These are phyloP conservation scores for Talaromyces atroroseus DNA, from an alignment of 2,329 filamentous ascomycete species.

Conservation along the genomic window DNA sequence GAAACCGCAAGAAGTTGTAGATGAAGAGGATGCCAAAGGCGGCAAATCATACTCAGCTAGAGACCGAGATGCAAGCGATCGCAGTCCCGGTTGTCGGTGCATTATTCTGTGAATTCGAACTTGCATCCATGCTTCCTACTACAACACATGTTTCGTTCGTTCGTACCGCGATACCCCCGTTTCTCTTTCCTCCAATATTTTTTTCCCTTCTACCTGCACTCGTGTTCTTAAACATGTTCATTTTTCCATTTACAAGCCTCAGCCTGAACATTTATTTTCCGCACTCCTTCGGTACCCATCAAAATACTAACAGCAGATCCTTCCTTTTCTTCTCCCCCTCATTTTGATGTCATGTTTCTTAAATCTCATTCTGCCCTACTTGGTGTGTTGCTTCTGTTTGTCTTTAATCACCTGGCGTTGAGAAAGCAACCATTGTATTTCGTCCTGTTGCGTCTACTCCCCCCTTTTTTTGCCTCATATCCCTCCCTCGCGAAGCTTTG, in stretches of 20 bases:
- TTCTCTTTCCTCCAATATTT: neutral
- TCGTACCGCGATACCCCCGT: neutral
- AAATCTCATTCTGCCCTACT: neutral
- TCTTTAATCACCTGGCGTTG: neutral
- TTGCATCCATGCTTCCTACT: neutral
- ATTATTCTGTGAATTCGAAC: slow-evolving; percentile 50
- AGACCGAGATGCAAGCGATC: slow-evolving; percentile 51
- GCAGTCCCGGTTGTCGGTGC: slow-evolving; percentile 58
- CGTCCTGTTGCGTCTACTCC: neutral
- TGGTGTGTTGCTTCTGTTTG: neutral
- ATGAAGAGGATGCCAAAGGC: slow-evolving; percentile 71
- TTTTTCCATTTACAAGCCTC: neutral
- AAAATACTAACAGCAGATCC: neutral
- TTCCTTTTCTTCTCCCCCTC: neutral
- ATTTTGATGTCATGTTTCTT: neutral
- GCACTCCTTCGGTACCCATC: slow-evolving; percentile 14
- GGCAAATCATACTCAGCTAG: slow-evolving; percentile 50
- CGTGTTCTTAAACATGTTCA: neutral
- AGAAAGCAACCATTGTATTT: neutral
- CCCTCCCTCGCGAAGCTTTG: neutral
- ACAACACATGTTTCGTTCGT: neutral
- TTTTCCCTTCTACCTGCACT: neutral
- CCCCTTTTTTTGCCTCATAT: slow-evolving; percentile 3
- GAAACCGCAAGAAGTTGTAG: slow-evolving; percentile 73
- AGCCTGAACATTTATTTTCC: slow-evolving; percentile 13